Base-by-base conservation (phyloP, 768 basidiomycete species). In the Termitomyces sp. region DNA sequence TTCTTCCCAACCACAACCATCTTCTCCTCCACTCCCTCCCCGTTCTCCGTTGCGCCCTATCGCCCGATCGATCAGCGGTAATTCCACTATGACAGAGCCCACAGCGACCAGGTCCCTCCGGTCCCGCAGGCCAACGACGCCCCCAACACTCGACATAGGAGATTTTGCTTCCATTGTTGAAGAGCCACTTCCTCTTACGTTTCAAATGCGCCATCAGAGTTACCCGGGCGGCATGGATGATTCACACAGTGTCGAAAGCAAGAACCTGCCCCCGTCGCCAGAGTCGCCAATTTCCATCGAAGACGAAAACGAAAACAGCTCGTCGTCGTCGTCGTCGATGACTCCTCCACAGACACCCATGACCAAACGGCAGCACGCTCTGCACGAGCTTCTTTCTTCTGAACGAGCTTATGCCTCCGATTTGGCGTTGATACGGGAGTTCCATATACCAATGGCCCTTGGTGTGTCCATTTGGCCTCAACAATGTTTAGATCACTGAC, bases 351-450 rank as follows among this genome's bases (percentile, higher is more conserved):
- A 68, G 13, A 66, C 73, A n/a, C 65, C 71, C 22, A 75, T 84
- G 65, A 80, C 86, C 28, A 92, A 92, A 72, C 81, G 92, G 37
- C 79, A 83, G 24, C 87, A 93, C 68, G 90, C 90, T 9, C 74
- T 93, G 22, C 81, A 83, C 51, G 92, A 94, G 62, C 72, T 94
- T 28, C 78, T 93, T 46, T 83, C 86, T 12, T 89, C 88, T 22
- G 91, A 94, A 66, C 77, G 88, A 28, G 87, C 88, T 1, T 92
- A 92, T 70, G 86, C 91, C 13, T 85, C 84, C n/a, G 92, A 93
- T 75, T 76, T 94, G 28, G 86, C 86, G 16, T 75, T 92, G 54
- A 84, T 93, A 60, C 79, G 86, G 54, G 86, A 89, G 59, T 79
- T 92, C 26, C 86, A 93, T 63, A 85, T 92, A 41, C 90, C 90